Evolutionary conservation across 2,329 filamentous ascomycete species (phyloP), one percentile per base, ranked within the genome.

Genomic region (Nigrospora osmanthi): DNA sequence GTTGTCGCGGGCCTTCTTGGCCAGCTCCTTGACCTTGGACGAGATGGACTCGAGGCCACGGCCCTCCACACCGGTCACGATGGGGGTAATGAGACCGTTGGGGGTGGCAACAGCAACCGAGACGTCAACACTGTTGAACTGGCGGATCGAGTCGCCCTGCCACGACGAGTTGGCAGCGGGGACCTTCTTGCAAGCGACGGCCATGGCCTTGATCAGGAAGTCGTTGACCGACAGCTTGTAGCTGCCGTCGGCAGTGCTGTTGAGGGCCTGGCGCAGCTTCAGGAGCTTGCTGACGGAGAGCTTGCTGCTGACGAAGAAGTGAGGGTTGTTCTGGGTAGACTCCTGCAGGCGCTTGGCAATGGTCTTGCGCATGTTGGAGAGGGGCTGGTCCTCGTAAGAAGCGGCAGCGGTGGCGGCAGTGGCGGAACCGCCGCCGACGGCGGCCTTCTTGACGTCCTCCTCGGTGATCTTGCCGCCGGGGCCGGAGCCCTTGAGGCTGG

Each of bases 191-290:
- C 85, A 89, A 50, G 93, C 93, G 51, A 87, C 75, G 48, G 81
- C 87, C 47, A 91, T 87, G 56, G 91, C 93, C 81, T 98, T 98
- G 79, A 98, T 89, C 52, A 98, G 78, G 79, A 98, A 95, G 72
- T 98, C 93, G 72, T 98, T 98, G 71, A 98, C 89, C n/a, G 90
- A 96, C 48, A 98, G 87, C 81, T 96, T 98, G 81, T 95, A 98
- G 70, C 89, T 83, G 71, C 91, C 93, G 51, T 95, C 85, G 40
- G 88, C 76, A 12, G 87, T 83, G 63, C 82, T 80, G 74, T 98
- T 98, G 55, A 98, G 81, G 47, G 91, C 89, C 71, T 88, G 81
- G 61, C 93, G 89, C 58, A 98, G 89, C 78, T 96, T 97, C 61
- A 95, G 75, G 40, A 98, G 87, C 80, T 97, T 97, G 68, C 76